Conservation (phyloP, 2,329 filamentous ascomycete species). For the Aspergillus unguis region DNA sequence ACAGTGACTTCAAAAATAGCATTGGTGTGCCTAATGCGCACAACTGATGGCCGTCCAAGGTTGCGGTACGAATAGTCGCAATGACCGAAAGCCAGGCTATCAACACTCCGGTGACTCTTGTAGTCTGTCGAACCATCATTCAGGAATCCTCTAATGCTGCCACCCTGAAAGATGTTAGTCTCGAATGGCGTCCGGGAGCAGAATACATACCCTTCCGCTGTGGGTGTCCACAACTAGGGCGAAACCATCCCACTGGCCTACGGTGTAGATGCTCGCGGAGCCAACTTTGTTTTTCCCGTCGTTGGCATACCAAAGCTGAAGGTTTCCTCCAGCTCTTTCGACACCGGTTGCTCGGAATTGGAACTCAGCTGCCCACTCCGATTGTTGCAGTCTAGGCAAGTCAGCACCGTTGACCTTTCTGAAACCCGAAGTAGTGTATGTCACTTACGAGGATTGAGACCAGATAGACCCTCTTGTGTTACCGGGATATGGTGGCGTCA, state of each 20-base stretch:
- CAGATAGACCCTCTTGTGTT: conserved; percentile 81
- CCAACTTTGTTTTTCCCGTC: conserved; percentile 64
- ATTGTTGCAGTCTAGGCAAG: conserved; percentile 43
- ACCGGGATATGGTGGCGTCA: conserved; percentile 84
- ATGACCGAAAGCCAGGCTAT: conserved; percentile 86
- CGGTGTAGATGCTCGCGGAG: conserved; percentile 77
- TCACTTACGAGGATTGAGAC: conserved; percentile 57
- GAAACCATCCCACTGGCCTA: conserved; percentile 82
- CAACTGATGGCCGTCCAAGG: conserved; percentile 73
- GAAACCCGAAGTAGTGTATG: neutral
- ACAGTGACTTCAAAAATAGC: conserved; percentile 72
- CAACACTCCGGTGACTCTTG: conserved; percentile 69
- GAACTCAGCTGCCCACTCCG: conserved; percentile 78
- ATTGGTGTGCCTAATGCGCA: conserved; percentile 68
- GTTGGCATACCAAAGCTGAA: conserved; percentile 88
- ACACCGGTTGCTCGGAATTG: conserved; percentile 84
- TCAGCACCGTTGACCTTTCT: conserved; percentile 9
- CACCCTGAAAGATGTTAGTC: conserved; percentile 48
- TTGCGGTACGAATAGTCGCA: conserved; percentile 91
- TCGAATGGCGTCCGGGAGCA: neutral
- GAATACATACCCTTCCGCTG: conserved; percentile 56
- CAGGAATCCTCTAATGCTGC: conserved; percentile 84
- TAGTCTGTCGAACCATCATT: conserved; percentile 87
- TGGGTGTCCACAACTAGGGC: conserved; percentile 82
- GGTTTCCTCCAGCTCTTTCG: conserved; percentile 79